A percentile compares a stretch with the other conserved stretches of the same genome.
These are phyloP conservation scores for Lentinus tigrinus DNA, from an alignment of 768 basidiomycete genomes.

Conservation along the genomic window DNA sequence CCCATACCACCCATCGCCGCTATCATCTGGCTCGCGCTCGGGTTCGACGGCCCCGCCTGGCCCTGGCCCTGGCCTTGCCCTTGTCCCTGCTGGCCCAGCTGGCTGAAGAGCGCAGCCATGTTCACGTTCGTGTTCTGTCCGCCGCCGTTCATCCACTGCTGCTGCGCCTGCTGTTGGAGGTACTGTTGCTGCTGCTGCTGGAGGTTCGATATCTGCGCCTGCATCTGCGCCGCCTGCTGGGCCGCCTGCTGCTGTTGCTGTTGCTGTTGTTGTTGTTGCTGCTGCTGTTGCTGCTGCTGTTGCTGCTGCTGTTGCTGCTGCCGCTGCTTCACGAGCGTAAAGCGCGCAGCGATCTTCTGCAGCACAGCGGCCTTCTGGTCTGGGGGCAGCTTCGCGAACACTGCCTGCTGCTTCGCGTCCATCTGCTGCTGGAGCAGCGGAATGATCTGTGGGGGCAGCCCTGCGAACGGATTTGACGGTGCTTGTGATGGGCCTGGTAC, in stretches of 20 bases:
- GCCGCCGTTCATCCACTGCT: background rate
- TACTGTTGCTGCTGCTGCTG: conserved; percentile 1
- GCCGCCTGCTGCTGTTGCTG: conserved; percentile 30
- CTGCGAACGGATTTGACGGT: background rate
- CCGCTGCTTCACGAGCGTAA: conserved; percentile 2
- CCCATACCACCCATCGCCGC: conserved; percentile 3
- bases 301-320: conserved; percentile 22
- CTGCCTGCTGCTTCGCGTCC: conserved; percentile 9
- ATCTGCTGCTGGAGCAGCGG: conserved; percentile 1
- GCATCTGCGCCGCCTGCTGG: conserved; percentile 19
- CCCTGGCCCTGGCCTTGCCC: background rate
- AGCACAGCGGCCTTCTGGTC: conserved; percentile 18
- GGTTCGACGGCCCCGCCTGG: background rate
- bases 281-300: conserved; percentile 13
- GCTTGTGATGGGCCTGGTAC: background rate
- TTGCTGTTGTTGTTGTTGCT: conserved; percentile 18
- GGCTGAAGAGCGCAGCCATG: conserved; percentile 3
- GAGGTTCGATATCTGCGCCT: background rate
- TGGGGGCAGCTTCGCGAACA: conserved; percentile 13
- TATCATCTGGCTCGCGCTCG: background rate
- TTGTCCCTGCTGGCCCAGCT: background rate
- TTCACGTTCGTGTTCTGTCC: conserved; percentile 1
- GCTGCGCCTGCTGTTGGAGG: background rate
- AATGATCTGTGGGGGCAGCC: conserved; percentile 12
- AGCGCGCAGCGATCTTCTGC: conserved; percentile 2